A percentile compares a stretch with the other conserved stretches of the same genome.
These are phyloP conservation scores for Hygrocybe punicea DNA, from an alignment of 768 basidiomycete genomes.

Conservation along the genomic window DNA sequence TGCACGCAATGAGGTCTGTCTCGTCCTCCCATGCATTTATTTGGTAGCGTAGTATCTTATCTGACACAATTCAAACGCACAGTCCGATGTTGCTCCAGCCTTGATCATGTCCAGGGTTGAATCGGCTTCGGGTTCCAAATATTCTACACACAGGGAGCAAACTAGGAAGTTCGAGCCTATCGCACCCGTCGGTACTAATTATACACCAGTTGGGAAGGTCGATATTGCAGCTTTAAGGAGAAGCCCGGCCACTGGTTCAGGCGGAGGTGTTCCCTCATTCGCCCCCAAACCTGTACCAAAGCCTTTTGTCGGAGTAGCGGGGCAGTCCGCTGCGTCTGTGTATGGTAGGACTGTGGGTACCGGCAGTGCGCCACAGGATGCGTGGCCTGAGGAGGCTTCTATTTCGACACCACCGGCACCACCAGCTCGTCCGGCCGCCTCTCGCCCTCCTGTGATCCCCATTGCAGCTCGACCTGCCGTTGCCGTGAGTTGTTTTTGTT, in stretches of 20 bases:
- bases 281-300: constrained; percentile 39
- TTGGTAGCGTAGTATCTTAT: not conserved
- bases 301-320: constrained; percentile 44
- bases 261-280: constrained; percentile 35
- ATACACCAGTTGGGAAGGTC: constrained; percentile 70
- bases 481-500: constrained; percentile 19
- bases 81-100: constrained; percentile 78
- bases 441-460: constrained; percentile 48
- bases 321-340: constrained; percentile 41
- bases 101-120: constrained; percentile 85
- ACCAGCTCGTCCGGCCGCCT: constrained; percentile 36
- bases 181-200: constrained; percentile 73
- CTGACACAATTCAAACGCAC: constrained; percentile 3
- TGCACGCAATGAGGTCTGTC: constrained; percentile 77
- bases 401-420: constrained; percentile 37
- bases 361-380: constrained; percentile 48
- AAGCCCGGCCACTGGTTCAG: constrained; percentile 14
- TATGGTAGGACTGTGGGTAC: constrained; percentile 40
- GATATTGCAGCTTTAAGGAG: constrained; percentile 64
- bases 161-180: constrained; percentile 74
- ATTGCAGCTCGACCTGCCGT: constrained; percentile 42
- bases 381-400: constrained; percentile 56
- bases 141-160: constrained; percentile 78
- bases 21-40: not conserved
- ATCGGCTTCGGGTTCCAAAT: constrained; percentile 86